Percentiles rank a stretch among this genome's conserved stretches.
These are phyloP conservation scores for Hypoxylon fuscum DNA, from an alignment of 495 filamentous ascomycete species.

Conservation along the genomic window DNA sequence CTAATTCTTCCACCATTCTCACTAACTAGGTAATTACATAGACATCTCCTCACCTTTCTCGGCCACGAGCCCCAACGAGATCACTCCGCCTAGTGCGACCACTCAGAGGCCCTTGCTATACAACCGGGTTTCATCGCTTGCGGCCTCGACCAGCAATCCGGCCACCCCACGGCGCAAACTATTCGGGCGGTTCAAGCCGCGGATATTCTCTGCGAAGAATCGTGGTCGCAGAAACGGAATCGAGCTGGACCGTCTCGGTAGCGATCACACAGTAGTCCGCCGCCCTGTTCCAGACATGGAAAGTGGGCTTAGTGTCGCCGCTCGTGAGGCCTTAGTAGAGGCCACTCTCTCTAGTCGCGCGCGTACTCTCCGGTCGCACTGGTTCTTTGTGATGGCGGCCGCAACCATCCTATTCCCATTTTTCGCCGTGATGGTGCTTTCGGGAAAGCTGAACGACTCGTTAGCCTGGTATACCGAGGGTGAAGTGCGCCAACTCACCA, in stretches of 20 bases:
- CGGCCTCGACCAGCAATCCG: too few relatives aligned
- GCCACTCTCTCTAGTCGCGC: slow-evolving; percentile 41
- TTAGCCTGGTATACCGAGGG: slow-evolving; percentile 49
- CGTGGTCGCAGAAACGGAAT: background rate
- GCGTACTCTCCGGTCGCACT: slow-evolving; percentile 33
- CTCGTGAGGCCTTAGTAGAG: slow-evolving; percentile 28
- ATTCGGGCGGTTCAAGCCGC: background rate
- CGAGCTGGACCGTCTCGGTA: slow-evolving; percentile 14
- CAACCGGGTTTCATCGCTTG: background rate
- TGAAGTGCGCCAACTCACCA: slow-evolving; percentile 41
- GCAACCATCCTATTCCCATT: slow-evolving; percentile 48
- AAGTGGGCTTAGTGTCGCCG: slow-evolving; percentile 9
- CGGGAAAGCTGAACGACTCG: slow-evolving; percentile 36
- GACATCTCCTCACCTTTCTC: slow-evolving; percentile 18
- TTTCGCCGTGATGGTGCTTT: slow-evolving; percentile 41
- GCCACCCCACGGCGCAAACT: background rate
- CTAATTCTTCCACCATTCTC: background rate
- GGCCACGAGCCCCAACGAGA: slow-evolving; percentile 3
- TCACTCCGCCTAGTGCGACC: background rate
- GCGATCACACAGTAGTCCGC: slow-evolving; percentile 18
- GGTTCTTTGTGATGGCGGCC: slow-evolving; percentile 41
- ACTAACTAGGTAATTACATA: slow-evolving; percentile 25
- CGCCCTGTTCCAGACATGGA: slow-evolving; percentile 18
- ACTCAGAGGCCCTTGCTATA: background rate
- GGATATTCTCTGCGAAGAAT: background rate